Evolutionary conservation across 305 asterid species (phyloP), one percentile per base, ranked within the genome.

Genomic region (Solanum hybrid): DNA sequence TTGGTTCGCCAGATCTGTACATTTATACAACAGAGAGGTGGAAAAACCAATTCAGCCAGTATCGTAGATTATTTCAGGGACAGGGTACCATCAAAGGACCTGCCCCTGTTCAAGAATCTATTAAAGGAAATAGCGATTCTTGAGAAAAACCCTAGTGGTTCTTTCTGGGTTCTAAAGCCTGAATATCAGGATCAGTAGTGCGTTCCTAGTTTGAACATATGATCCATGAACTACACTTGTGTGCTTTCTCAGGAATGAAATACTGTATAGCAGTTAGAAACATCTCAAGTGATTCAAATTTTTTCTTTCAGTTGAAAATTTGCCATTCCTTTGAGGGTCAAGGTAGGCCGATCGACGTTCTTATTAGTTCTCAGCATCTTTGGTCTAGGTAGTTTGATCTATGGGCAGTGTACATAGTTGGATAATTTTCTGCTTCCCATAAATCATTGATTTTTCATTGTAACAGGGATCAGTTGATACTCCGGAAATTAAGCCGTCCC

Each of bases 1-100:
- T 92, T 97, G 92, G 95, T 97, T 92, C 98, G 98, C 73, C 97
- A 97, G 90, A 95, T 97, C 11, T 96, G 99, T 90, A 94, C 98
- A 11, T 97, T 96, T 89, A 94, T 97, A 91, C 99, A 97, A 91
- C 93, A 87, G 90, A 93, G 91, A 40, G 98, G 98, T 74, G 99
- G 99, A 88, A 93, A 93, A 26, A 89, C 96, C 37, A 94, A 93
- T 92, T 96, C 99, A 18, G 93, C 94, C 75, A 91, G 93, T 91
- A 95, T 97, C 86, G 99, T 96, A 51, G 93, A 92, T 87, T 95
- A 96, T 90, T 97, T 96, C 91, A 96, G 91, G 92, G 97, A 95
- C 22, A 93, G 95, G 91, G 93, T 97, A 91, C 97, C 99, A 39
- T 91, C 97, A 1, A 95, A 97, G 91, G 99, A 97, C 92, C 90